phyloP scores from a whole-genome alignment of 805 yeast genomes.

The Jamesozyma hellenica region DNA sequence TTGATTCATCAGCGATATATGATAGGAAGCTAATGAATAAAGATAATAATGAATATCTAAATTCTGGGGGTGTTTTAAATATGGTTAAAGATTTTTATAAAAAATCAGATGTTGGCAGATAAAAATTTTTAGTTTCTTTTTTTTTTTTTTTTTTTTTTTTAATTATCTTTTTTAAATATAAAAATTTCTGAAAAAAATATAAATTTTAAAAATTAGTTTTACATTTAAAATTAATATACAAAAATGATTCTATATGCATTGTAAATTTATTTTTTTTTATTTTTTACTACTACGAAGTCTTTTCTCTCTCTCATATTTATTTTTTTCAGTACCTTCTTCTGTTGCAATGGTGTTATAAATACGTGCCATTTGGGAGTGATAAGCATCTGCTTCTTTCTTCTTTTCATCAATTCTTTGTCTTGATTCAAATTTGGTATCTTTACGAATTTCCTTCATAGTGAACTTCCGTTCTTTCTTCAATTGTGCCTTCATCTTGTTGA shows the following conservation, averaged over 20 bases:
- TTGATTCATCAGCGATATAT: conserved; percentile 4
- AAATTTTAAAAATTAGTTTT: conserved; percentile 1
- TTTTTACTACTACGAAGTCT: conserved; percentile 45
- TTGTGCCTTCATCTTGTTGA: conserved; percentile 71
- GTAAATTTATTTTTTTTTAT: conserved; percentile 8
- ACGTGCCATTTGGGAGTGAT: conserved; percentile 82
- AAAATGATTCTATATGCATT: neutral
- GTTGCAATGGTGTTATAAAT: conserved; percentile 82
- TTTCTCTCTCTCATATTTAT: conserved; percentile 82
- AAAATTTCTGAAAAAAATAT: neutral
- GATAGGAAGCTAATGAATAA: neutral
- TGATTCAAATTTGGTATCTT: conserved; percentile 77
- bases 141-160: neutral
- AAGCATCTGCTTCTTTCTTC: conserved; percentile 62
- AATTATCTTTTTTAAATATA: neutral
- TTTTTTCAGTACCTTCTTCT: conserved; percentile 91
- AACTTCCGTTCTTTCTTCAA: conserved; percentile 87
- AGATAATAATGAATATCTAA: neutral
- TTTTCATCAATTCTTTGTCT: conserved; percentile 74
- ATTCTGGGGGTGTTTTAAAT: conserved; percentile 52
- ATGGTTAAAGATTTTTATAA: conserved; percentile 72
- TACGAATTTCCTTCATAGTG: conserved; percentile 81
- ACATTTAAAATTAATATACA: no score
- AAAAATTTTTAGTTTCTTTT: neutral
- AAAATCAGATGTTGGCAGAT: conserved; percentile 27